Base-by-base conservation (phyloP, 2,329 filamentous ascomycete genomes). In the Arthrobotrys sinensis region DNA sequence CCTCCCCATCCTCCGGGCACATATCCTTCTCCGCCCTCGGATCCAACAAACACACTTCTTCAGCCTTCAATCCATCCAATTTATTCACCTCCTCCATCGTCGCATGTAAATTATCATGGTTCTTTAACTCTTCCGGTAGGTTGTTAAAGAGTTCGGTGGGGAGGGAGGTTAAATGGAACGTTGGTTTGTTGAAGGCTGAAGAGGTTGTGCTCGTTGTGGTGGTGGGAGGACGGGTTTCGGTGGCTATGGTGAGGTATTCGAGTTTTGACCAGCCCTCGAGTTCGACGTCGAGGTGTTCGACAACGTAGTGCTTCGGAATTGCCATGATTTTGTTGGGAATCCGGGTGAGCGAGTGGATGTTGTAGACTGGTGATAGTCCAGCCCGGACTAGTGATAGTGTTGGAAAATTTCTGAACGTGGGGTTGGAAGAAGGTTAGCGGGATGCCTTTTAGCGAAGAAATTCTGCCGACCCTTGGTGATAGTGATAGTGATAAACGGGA, bases 231-330 rank as follows among this genome's bases (percentile, higher is more conserved):
- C 90, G 86, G 65, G 92, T 93, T 86, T 99, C 96, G 78, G 89
- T 87, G 64, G 93, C 93, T 83, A 99, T 97, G 82, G 92, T 89
- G 69, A 90, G 87, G 86, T 99, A 99, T 86, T 99, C 96, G 66
- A 98, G 89, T 80, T 93, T 90, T 24, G 96, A 98, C 96, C 96
- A 99, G 46, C 90, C 89, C 38, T 96, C 96, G 34, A 99, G 88
- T 85, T 99, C 96, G 46, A 93, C 91, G 86, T 99, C 96, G 80
- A 99, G 90, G 85, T 99, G 73, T 67, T 77, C 73, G 66, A 77
- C 73, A n/a, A 77, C 66, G 52, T 77, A 77, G 34, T 77, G 73
- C 40, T 71, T 77, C 43, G 65, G 57, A 6, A 19, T 43, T 8
- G 65, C 12, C 57, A 62, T 69, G 32, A 38, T 50, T 45, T 28